Percentiles rank a stretch among this genome's conserved stretches.
Evolutionary conservation across 768 basidiomycete genomes (phyloP).

Genomic region (Chalciporus pseudorubinellus): DNA sequence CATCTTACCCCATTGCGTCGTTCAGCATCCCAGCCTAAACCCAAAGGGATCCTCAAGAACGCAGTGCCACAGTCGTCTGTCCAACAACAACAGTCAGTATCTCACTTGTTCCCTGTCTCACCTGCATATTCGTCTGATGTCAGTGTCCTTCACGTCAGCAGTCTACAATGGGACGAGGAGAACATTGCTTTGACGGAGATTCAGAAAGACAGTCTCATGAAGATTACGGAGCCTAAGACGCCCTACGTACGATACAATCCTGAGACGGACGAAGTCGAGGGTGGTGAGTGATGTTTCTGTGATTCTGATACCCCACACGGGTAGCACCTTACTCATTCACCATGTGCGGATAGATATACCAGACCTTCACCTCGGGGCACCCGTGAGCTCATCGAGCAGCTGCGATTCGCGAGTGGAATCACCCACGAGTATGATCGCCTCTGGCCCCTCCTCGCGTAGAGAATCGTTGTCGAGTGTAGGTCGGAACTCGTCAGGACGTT

Average conservation of each 20-base stretch:
- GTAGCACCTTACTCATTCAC: not conserved
- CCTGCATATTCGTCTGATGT: not conserved
- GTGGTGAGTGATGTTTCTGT: conserved; percentile 51
- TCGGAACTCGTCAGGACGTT: conserved; percentile 51
- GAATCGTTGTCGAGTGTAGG: conserved; percentile 70
- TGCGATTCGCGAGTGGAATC: conserved; percentile 48
- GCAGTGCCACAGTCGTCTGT: conserved; percentile 44
- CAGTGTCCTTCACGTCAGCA: conserved; percentile 37
- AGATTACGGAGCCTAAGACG: conserved; percentile 97
- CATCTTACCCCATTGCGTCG: conserved; percentile 53
- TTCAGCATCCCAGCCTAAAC: conserved; percentile 67
- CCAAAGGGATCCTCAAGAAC: conserved; percentile 90
- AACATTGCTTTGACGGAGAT: conserved; percentile 91
- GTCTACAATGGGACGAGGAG: conserved; percentile 92
- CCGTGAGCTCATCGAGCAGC: conserved; percentile 34
- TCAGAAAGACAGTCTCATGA: conserved; percentile 95
- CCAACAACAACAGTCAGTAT: conserved; percentile 51
- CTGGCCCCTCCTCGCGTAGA: conserved; percentile 69
- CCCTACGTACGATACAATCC: conserved; percentile 92
- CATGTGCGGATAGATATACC: conserved; percentile 68
- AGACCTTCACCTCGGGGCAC: conserved; percentile 56
- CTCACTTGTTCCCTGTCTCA: no score
- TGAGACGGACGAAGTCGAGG: conserved; percentile 80
- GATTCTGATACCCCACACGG: no score
- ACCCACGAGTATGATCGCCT: conserved; percentile 58